Evolutionary conservation across 2,329 filamentous ascomycete species (phyloP).

Genomic region (Nemania sp.): DNA sequence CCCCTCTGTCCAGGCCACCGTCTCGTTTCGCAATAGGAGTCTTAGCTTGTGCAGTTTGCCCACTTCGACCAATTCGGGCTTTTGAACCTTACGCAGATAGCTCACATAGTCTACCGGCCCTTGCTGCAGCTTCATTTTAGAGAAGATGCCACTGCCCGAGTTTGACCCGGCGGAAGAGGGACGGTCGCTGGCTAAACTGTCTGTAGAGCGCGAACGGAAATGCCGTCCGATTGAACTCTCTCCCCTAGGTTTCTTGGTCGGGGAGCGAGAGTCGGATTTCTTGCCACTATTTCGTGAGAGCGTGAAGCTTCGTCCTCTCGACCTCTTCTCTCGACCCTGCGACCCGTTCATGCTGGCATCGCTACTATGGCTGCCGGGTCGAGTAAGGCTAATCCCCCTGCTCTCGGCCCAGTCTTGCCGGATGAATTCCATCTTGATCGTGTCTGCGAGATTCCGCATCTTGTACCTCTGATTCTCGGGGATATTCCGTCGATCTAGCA

Average conservation of each 20-base stretch:
- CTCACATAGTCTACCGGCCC: slow-evolving; percentile 82
- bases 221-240: slow-evolving; percentile 66
- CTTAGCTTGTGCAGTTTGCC: slow-evolving; percentile 93
- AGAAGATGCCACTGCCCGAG: slow-evolving; percentile 61
- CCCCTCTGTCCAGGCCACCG: slow-evolving; percentile 90
- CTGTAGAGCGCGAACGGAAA: slow-evolving; percentile 72
- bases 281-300: slow-evolving; percentile 62
- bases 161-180: slow-evolving; percentile 59
- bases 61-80: slow-evolving; percentile 86
- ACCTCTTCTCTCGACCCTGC: slow-evolving; percentile 53
- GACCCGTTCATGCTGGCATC: slow-evolving; percentile 44
- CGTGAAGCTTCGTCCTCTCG: slow-evolving; percentile 78
- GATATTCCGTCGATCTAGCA: slow-evolving; percentile 86
- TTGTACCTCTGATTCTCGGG: slow-evolving; percentile 92
- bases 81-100: slow-evolving; percentile 79
- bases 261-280: slow-evolving; percentile 65
- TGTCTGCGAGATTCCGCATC: slow-evolving; percentile 86
- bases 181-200: slow-evolving; percentile 67
- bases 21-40: slow-evolving; percentile 88
- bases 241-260: slow-evolving; percentile 74
- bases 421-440: slow-evolving; percentile 95
- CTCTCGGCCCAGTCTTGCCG: slow-evolving; percentile 81
- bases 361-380: slow-evolving; percentile 52
- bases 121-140: slow-evolving; percentile 74
- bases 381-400: slow-evolving; percentile 53